phyloP scores from a whole-genome alignment of 495 filamentous ascomycete genomes.

The Aspergillus haitiensis region DNA sequence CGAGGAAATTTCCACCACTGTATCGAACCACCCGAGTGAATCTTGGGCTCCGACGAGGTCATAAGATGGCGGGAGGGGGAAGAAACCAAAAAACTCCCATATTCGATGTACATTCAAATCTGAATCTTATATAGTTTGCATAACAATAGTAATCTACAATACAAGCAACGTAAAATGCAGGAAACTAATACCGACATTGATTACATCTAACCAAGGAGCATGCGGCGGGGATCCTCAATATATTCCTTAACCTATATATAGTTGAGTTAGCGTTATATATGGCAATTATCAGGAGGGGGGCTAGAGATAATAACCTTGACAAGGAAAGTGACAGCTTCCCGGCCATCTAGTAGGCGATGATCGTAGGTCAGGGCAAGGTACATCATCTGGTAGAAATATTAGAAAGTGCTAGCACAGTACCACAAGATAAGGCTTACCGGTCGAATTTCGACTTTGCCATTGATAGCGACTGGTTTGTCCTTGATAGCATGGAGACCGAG shows the following conservation, averaged over 20 bases:
- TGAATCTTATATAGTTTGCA: slow-evolving; percentile 21
- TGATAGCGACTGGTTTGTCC: slow-evolving; percentile 83
- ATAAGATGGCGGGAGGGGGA: too few species aligned
- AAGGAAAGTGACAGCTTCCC: slow-evolving; percentile 95
- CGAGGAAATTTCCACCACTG: too few species aligned
- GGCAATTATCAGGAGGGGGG: background rate
- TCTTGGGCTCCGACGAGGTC: too few species aligned
- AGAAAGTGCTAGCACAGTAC: slow-evolving; percentile 10
- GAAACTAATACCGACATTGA: background rate
- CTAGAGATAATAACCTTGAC: slow-evolving; percentile 63
- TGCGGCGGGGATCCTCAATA: slow-evolving; percentile 92
- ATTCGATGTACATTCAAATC: background rate
- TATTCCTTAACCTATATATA: slow-evolving; percentile 75
- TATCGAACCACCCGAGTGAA: too few species aligned
- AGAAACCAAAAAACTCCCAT: too few species aligned
- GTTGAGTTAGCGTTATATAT: slow-evolving; percentile 19
- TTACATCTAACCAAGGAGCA: slow-evolving; percentile 65
- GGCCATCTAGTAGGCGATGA: slow-evolving; percentile 89
- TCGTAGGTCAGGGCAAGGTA: slow-evolving; percentile 97
- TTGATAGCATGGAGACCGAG: slow-evolving; percentile 98
- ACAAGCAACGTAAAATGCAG: slow-evolving; percentile 10
- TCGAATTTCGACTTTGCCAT: slow-evolving; percentile 89
- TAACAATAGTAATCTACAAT: slow-evolving; percentile 40
- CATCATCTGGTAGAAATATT: slow-evolving; percentile 72
- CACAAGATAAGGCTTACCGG: slow-evolving; percentile 55